Conservation (phyloP, 345 rosid species). For the Eucalyptus tenuipes region DNA sequence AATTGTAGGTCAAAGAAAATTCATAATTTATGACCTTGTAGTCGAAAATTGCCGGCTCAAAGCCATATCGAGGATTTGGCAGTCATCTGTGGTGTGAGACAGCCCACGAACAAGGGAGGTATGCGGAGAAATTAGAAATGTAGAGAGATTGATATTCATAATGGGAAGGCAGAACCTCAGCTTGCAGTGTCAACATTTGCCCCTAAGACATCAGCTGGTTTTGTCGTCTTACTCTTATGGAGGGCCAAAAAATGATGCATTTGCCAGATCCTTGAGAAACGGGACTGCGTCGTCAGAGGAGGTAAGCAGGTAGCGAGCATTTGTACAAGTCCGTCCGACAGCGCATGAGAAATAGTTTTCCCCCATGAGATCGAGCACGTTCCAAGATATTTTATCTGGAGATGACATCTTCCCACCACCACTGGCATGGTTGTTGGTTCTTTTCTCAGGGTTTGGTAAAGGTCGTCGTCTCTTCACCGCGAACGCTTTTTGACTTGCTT, state of each 20-base stretch:
- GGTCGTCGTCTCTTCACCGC: conserved; percentile 45
- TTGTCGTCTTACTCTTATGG: neutral
- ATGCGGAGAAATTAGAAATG: neutral
- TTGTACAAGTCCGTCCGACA: conserved; percentile 70
- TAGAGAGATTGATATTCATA: neutral
- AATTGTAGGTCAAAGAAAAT: neutral
- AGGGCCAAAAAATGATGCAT: neutral
- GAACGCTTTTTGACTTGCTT: conserved; percentile 28
- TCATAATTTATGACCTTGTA: neutral
- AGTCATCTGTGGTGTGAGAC: neutral
- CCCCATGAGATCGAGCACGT: conserved; percentile 92
- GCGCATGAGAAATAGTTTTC: conserved; percentile 95
- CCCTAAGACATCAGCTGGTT: neutral
- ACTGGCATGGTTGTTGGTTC: conserved; percentile 11
- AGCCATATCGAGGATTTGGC: neutral
- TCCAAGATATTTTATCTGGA: conserved; percentile 77
- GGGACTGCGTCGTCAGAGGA: conserved; percentile 75
- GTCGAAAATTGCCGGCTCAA: neutral
- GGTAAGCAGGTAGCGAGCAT: conserved; percentile 55
- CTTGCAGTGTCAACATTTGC: neutral
- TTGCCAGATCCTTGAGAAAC: conserved; percentile 54
- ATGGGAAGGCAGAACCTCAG: neutral
- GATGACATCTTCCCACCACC: conserved; percentile 39
- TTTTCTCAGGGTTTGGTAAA: conserved; percentile 30
- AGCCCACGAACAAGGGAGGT: neutral